Base-by-base conservation (phyloP, 23 red algal genomes). In the Cyanidiococcus yangmingshanensis region DNA sequence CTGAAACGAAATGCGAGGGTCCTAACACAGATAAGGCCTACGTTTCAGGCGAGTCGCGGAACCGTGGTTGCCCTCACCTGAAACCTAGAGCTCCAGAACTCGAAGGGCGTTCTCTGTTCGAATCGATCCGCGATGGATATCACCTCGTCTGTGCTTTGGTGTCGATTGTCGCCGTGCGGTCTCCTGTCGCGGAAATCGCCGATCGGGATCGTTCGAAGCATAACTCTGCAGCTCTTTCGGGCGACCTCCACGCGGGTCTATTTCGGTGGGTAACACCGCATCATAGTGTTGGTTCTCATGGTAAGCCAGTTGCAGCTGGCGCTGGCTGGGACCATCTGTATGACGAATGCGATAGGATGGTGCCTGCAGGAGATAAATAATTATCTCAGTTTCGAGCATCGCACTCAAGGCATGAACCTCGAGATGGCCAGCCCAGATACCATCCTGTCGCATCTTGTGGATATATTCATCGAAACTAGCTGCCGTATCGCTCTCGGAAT, bases 381-480 rank as follows among this genome's bases (percentile, higher is more conserved):
- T 71, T 7, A 71, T 71, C 21, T 71, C 63, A 2, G 63, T 3
- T 12, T 71, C n/a, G 32, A 25, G 32, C n/a, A 71, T 25, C 32
- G 63, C 63, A 30, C 63, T 71, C n/a, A 35, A 12, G 63, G 63
- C 63, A 29, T 71, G 63, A 35, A 71, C 32, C 63, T 71, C 63
- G n/a, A 71, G n/a, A 35, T 71, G 63, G 21, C 63, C 63, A 71
- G 63, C 63, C 63, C 63, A 71, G n/a, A 71, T 29, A 2, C 63
- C 63, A 7, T 71, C 63, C 12, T 3, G 12, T 3, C 63, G 63
- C 63, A 71, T 71, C n/a, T 35, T 25, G 3, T 71, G 3, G 12
- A 71, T 29, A 30, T 71, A 71, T 29, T 12, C 63, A 7, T 71
- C 63, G 7, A 71, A 71, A 29, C 32, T 29, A 30, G 32, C 63